Conservation (phyloP, 2,329 filamentous ascomycete genomes). For the Chaetomiaceae sp. region DNA sequence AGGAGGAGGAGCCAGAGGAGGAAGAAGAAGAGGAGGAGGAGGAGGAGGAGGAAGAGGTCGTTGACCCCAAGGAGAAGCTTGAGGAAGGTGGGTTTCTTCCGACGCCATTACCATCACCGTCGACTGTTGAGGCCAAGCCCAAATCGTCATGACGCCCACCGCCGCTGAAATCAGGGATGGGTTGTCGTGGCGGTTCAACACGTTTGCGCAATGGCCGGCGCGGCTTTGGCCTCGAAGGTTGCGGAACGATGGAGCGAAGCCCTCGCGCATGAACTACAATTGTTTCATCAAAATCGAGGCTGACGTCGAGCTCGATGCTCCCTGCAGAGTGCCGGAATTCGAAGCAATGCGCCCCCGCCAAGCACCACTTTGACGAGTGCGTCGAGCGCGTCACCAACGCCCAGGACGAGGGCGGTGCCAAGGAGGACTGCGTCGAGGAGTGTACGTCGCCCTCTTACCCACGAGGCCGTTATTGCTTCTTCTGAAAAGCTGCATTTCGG, state of each 20-base stretch:
- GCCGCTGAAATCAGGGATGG: too few relatives aligned
- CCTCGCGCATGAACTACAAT: not conserved
- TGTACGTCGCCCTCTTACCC: constrained; percentile 60
- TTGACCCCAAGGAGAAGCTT: constrained; percentile 80
- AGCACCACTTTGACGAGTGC: constrained; percentile 98
- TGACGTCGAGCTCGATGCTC: constrained; percentile 24
- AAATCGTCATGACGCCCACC: too few relatives aligned
- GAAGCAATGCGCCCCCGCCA: constrained; percentile 73
- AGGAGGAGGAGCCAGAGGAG: constrained; percentile 56
- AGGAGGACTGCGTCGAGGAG: constrained; percentile 98
- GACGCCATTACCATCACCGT: not conserved
- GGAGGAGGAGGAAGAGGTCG: constrained; percentile 74
- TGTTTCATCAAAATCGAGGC: constrained; percentile 3
- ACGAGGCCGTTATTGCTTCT: too few relatives aligned
- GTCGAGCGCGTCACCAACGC: constrained; percentile 78
- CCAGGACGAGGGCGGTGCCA: constrained; percentile 60
- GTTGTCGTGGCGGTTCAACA: too few relatives aligned
- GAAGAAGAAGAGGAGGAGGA: constrained; percentile 72
- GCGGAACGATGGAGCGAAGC: not conserved
- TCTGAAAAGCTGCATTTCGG: too few relatives aligned
- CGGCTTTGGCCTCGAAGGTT: not conserved
- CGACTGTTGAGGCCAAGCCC: too few relatives aligned
- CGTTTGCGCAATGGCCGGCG: not conserved
- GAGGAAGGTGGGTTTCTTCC: constrained; percentile 66
- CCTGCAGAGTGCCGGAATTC: constrained; percentile 83